Evolutionary conservation across 1,139 yeast genomes (phyloP), one percentile per base, ranked within the genome.

Genomic region (Kazachstania sp.): DNA sequence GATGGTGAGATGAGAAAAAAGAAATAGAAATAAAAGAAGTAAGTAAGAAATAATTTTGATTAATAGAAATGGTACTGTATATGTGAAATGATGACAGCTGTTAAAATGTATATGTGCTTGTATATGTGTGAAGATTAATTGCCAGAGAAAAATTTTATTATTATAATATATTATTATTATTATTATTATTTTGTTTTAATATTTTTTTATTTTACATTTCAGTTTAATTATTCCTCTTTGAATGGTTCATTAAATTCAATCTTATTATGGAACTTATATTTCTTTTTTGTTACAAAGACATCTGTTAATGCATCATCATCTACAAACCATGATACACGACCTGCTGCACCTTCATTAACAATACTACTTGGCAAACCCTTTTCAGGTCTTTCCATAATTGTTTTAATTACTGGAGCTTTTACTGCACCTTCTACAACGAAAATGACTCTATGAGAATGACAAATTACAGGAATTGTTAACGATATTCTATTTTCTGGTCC

Each of bases 391-490:
- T 92, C 97, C 92, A 92, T 86, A 49, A 92, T 92, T 6, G 84
- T 86, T 65, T 88, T 83, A 65, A 92, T 79, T 49, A 92, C 83
- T 5, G 96, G 95, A 4, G 97, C 97, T 69, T 92, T 92, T 26
- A 95, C 87, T 44, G 94, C 80, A 56, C 97, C 97, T 71, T 88
- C 97, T 16, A 90, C 97, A 39, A 88, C 97, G 66, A 88, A 90
- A 0, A 95, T 81, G 31, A 90, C 95, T 63, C 95, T 75, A 60
- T 84, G 90, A 1, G 97, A 84, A 68, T 92, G 97, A 62, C 95
- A 84, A 54, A 92, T 86, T 30, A 92, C 97, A 1, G 98, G 98
- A 41, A 92, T 83, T 1, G 96, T 86, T 52, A 92, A 74, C 2
- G 98, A 86, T 60, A 92, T 86, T 72, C 98, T 82, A 56, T 84